A percentile compares a stretch with the other conserved stretches of the same genome.
Conservation (phyloP, 257 asterid genomes). For the Galeopsis tetrahit region DNA sequence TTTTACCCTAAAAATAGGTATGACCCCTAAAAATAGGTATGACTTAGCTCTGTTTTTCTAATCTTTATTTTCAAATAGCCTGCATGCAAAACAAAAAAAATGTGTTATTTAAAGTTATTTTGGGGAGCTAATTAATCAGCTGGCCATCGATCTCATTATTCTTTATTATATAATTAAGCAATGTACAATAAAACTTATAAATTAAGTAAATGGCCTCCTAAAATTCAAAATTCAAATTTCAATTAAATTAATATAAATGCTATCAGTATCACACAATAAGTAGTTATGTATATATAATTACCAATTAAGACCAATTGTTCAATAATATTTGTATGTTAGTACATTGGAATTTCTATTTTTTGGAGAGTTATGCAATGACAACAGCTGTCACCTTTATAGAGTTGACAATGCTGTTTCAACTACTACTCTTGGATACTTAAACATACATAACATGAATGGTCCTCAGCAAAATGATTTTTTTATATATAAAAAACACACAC, state of each 20-base stretch:
- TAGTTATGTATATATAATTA: neutral
- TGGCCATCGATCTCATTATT: too few relatives aligned
- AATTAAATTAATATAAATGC: constrained; percentile 14
- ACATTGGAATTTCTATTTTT: neutral
- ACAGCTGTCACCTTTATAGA: constrained; percentile 46
- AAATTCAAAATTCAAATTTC: neutral
- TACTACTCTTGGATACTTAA: constrained; percentile 35
- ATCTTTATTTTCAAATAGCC: too few relatives aligned
- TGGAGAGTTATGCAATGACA: constrained; percentile 28
- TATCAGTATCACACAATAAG: neutral
- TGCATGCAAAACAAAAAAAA: too few relatives aligned
- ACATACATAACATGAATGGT: constrained; percentile 27
- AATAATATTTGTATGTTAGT: neutral
- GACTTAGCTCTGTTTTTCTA: too few relatives aligned
- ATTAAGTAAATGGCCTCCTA: neutral
- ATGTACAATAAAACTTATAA: neutral
- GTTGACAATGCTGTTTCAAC: constrained; percentile 47
- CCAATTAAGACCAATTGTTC: neutral
- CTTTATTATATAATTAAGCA: too few relatives aligned
- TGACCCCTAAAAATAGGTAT: too few relatives aligned
- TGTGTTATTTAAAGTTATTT: too few relatives aligned
- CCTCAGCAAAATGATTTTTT: constrained; percentile 8
- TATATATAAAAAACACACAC: too few relatives aligned
- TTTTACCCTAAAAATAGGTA: too few relatives aligned
- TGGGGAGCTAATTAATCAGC: too few relatives aligned